These are phyloP conservation scores for Amaranthus tricolor DNA, from an alignment of 179 eudicot genomes.

Conservation along the genomic window DNA sequence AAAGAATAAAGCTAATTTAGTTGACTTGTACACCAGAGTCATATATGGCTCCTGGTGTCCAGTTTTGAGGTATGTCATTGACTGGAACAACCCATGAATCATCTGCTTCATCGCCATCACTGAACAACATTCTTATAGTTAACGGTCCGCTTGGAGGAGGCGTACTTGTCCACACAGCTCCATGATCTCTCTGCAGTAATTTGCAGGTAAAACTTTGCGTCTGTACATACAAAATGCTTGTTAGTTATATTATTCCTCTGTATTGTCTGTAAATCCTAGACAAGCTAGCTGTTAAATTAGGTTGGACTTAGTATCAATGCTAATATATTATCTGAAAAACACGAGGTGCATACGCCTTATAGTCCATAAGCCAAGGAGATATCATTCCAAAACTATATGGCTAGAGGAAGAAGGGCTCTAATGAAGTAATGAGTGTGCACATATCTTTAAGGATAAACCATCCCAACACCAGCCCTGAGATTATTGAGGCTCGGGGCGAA, in stretches of 20 bases:
- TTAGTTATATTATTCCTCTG: background rate
- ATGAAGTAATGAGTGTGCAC: too few relatives aligned
- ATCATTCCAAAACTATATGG: too few relatives aligned
- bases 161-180: constrained; percentile 72
- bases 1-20: constrained; percentile 11
- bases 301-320: too few relatives aligned
- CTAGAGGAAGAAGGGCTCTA: too few relatives aligned
- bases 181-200: constrained; percentile 64
- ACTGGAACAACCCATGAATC: constrained; percentile 65
- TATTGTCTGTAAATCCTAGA: background rate
- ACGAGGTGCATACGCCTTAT: too few relatives aligned
- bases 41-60: constrained; percentile 64
- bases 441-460: too few relatives aligned
- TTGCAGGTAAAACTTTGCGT: constrained; percentile 61
- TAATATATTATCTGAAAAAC: too few relatives aligned
- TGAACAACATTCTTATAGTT: constrained; percentile 63
- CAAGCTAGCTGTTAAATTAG: too few relatives aligned
- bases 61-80: constrained; percentile 56
- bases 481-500: too few relatives aligned
- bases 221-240: constrained; percentile 34
- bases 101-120: constrained; percentile 55
- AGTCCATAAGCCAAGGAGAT: too few relatives aligned
- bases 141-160: constrained; percentile 67
- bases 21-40: constrained; percentile 80
- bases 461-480: too few relatives aligned